phyloP scores from a whole-genome alignment of 208 protist genomes.

The Leishmania lainsoni region DNA sequence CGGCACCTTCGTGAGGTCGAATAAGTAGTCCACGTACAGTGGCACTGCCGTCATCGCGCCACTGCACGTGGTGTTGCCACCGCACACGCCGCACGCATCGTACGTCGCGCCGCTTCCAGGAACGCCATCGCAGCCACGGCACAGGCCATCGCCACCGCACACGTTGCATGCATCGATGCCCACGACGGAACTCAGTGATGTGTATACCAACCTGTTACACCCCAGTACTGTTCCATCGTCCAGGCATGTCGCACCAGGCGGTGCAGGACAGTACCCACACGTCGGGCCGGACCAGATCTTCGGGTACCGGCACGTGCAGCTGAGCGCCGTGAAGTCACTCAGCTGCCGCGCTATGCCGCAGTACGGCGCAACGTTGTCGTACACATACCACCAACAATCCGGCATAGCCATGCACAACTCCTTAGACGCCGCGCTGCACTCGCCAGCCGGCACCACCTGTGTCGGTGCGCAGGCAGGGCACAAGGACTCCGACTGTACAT shows the following conservation, averaged over 20 bases:
- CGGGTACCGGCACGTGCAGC: conserved; percentile 32
- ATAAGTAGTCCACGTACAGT: conserved; percentile 39
- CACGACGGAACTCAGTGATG: conserved; percentile 1
- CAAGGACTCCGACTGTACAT: conserved; percentile 17
- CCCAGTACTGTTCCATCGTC: conserved; percentile 16
- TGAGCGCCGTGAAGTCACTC: conserved; percentile 1
- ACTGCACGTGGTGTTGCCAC: conserved; percentile 42
- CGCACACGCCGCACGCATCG: conserved; percentile 65
- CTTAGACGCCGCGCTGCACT: conserved; percentile 12
- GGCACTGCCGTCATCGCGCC: conserved; percentile 7
- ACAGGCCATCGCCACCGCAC: conserved; percentile 55
- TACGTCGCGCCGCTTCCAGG: conserved; percentile 31
- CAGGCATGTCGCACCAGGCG: conserved; percentile 36
- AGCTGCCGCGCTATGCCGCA: conserved; percentile 6
- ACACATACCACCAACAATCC: conserved; percentile 38
- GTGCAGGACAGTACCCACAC: conserved; percentile 37
- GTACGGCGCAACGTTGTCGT: background rate
- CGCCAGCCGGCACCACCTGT: background rate
- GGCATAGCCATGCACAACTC: conserved; percentile 15
- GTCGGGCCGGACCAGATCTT: conserved; percentile 26
- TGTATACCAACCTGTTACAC: conserved; percentile 45
- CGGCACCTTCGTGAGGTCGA: conserved; percentile 30
- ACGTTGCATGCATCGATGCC: conserved; percentile 43
- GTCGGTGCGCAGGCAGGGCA: conserved; percentile 25
- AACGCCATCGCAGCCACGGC: conserved; percentile 59